phyloP scores from a whole-genome alignment of 2,329 filamentous ascomycete genomes.

The Thermochaetoides dissita region DNA sequence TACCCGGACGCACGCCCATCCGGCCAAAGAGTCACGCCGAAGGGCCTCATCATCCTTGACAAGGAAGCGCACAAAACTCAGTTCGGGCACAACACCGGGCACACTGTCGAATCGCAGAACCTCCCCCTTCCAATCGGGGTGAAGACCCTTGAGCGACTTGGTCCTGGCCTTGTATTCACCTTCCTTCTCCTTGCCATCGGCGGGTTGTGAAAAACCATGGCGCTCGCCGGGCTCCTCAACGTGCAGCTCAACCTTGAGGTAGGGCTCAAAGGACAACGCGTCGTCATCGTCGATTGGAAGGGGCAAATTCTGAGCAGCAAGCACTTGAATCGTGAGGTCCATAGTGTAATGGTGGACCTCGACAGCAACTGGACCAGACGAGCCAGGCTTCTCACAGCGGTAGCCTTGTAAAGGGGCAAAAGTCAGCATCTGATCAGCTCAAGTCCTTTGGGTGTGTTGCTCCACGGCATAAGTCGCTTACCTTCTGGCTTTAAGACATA shows the following conservation, averaged over 20 bases:
- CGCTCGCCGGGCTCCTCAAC: conserved; percentile 49
- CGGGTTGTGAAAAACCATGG: conserved; percentile 20
- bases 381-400: conserved; percentile 21
- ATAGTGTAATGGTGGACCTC: conserved; percentile 43
- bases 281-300: conserved; percentile 41
- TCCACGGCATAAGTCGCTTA: conserved; percentile 13
- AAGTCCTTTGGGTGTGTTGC: background rate
- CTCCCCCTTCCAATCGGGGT: conserved; percentile 50
- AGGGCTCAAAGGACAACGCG: conserved; percentile 53
- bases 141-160: conserved; percentile 39
- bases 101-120: conserved; percentile 42
- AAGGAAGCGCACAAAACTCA: conserved; percentile 69
- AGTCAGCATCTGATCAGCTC: too few species aligned
- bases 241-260: conserved; percentile 73
- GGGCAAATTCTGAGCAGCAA: conserved; percentile 64
- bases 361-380: conserved; percentile 9
- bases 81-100: conserved; percentile 47
- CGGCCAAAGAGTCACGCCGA: conserved; percentile 56
- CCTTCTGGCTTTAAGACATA: conserved; percentile 76
- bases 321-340: conserved; percentile 56
- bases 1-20: conserved; percentile 78
- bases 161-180: conserved; percentile 41
- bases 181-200: conserved; percentile 37
- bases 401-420: conserved; percentile 19
- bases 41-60: conserved; percentile 76